Evolutionary conservation across 192 early-diverging fungal species (phyloP), one percentile per base, ranked within the genome.

Genomic region (Mortierella hygrophila): DNA sequence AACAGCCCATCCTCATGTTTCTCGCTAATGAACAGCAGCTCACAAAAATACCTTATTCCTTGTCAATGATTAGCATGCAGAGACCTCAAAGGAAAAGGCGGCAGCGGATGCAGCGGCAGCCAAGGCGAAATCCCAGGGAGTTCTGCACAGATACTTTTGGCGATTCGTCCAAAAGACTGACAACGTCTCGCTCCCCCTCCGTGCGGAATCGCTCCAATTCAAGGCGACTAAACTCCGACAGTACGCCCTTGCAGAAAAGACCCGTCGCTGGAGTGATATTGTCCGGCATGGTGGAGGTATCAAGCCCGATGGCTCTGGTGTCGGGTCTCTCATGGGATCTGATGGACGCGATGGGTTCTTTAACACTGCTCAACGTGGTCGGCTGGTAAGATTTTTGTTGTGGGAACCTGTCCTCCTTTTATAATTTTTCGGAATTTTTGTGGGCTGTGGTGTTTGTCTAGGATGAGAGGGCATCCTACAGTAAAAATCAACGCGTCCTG

Each of bases 131-230:
- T 21, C 44, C 2, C 76, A 79, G 26, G 68, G 79, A 9, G 75
- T 71, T 29, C 46, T 70, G 16, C 6, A 35, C 20, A 29, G 47
- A 38, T 54, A 70, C 29, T 26, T 82, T 54, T 81, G 52, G 63
- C 49, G 63, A 18, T 29, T 80, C 23, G 1, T 89, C 35, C 63
- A 72, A 20, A 54, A 55, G 57, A 74, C 68, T 16, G 74, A 85
- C 76, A 79, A 79, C 44, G 68, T 86, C n/a, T 81, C 84, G 2
- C 65, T 86, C 41, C 84, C 84, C 35, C 63, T 88, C 20, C 81
- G 83, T 63, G 69, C 82, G 21, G 85, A 90, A 42, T 80, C 88
- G 15, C 72, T 88, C 23, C 26, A 81, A 16, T 90, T 90, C 80
- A 89, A 88, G 72, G 79, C 70, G 8, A 77, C 69, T 38, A 80